Conservation (phyloP, 148 eudicot genomes). For the Oxyria digyna region DNA sequence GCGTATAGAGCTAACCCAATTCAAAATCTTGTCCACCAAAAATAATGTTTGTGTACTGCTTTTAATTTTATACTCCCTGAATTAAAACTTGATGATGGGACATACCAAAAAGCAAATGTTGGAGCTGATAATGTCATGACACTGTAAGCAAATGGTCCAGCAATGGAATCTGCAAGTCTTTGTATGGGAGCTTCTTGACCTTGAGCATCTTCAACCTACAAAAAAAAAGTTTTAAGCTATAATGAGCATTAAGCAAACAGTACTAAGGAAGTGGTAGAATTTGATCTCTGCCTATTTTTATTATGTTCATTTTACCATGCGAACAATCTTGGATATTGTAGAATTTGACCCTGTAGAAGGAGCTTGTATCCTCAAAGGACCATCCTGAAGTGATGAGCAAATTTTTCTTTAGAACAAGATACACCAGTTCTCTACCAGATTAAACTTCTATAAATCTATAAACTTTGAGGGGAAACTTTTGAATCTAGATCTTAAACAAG, state of each 20-base stretch:
- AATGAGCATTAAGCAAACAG: too few species aligned
- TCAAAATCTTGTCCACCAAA: neutral
- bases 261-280: neutral
- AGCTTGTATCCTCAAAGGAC: constrained; percentile 83
- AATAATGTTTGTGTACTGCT: too few species aligned
- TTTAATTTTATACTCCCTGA: too few species aligned
- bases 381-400: constrained; percentile 46
- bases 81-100: neutral
- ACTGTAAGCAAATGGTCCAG: constrained; percentile 88
- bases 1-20: too few species aligned
- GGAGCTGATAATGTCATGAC: constrained; percentile 79
- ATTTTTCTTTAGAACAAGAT: neutral
- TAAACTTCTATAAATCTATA: neutral
- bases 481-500: neutral
- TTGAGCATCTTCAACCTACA: constrained; percentile 96
- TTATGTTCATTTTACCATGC: constrained; percentile 50
- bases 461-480: neutral
- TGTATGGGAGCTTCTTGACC: constrained; percentile 97
- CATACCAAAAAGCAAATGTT: constrained; percentile 89
- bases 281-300: too few species aligned
- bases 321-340: constrained; percentile 77
- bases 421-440: neutral
- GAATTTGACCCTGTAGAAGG: constrained; percentile 87
- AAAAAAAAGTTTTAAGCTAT: too few species aligned
- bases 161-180: constrained; percentile 91